Evolutionary conservation across 495 filamentous ascomycete genomes (phyloP).

Genomic region (Hypoxylon perforatum): DNA sequence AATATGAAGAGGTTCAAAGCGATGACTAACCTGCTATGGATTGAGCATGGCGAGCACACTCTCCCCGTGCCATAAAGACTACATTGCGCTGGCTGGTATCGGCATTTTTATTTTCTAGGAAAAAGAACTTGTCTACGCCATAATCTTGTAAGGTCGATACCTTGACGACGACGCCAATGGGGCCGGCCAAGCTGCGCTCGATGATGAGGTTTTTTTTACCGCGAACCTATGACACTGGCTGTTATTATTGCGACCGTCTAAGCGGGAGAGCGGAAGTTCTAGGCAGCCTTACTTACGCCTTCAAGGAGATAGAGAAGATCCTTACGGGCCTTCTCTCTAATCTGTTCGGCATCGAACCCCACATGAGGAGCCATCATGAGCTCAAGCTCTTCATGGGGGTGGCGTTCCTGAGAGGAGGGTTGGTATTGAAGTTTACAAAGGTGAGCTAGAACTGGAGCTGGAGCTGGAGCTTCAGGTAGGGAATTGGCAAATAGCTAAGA

Average conservation of each 20-base stretch:
- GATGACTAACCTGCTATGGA: constrained; percentile 84
- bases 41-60: constrained; percentile 83
- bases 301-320: constrained; percentile 88
- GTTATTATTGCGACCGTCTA: constrained; percentile 44
- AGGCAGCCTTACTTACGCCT: constrained; percentile 78
- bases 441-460: constrained; percentile 19
- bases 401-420: constrained; percentile 23
- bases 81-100: constrained; percentile 95
- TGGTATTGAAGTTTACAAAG: constrained; percentile 8
- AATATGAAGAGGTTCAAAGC: constrained; percentile 21
- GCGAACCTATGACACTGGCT: constrained; percentile 72
- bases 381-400: constrained; percentile 62
- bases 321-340: constrained; percentile 84
- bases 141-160: constrained; percentile 87
- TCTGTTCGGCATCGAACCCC: constrained; percentile 81
- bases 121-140: constrained; percentile 95
- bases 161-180: constrained; percentile 90
- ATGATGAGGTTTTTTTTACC: constrained; percentile 99
- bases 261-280: constrained; percentile 5
- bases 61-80: constrained; percentile 89
- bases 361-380: constrained; percentile 72
- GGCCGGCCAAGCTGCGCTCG: constrained; percentile 88
- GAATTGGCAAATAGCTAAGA: constrained; percentile 12
- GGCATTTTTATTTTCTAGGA: constrained; percentile 91
- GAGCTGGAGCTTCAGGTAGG: constrained; percentile 2